Evolutionary conservation across 202 grass and related monocot species (phyloP).

Genomic region (Elaeis oleifera): DNA sequence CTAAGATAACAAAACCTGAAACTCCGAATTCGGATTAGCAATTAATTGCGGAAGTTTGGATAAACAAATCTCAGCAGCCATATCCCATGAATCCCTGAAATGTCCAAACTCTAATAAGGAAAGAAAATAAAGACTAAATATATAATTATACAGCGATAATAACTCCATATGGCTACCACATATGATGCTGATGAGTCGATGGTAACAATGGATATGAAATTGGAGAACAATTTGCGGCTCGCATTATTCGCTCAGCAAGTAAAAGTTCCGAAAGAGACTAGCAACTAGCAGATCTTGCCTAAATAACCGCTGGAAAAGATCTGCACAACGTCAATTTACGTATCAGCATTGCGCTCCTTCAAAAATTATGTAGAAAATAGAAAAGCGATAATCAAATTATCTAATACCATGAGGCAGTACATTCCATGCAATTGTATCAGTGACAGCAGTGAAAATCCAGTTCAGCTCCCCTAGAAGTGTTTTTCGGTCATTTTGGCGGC

Average conservation of each 20-base stretch:
- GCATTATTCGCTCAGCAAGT: conserved; percentile 97
- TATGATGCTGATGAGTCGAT: conserved; percentile 93
- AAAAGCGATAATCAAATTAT: not conserved
- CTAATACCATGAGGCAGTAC: conserved; percentile 86
- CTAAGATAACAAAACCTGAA: conserved; percentile 46
- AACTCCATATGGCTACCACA: conserved; percentile 57
- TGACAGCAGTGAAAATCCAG: conserved; percentile 87
- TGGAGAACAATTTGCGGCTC: conserved; percentile 91
- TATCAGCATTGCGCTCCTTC: too few relatives aligned
- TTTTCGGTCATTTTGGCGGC: conserved; percentile 93
- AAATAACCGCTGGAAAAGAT: conserved; percentile 94
- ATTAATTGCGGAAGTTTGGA: conserved; percentile 85
- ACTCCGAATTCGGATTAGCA: conserved; percentile 65
- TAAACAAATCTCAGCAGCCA: conserved; percentile 97
- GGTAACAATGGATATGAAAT: conserved; percentile 77
- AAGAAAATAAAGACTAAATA: conserved; percentile 17
- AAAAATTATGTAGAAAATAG: too few relatives aligned
- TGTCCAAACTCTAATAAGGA: conserved; percentile 14
- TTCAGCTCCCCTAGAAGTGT: conserved; percentile 93
- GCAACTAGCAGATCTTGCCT: conserved; percentile 96
- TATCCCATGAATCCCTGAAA: conserved; percentile 98
- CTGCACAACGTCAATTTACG: conserved; percentile 32
- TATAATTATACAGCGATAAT: conserved; percentile 14
- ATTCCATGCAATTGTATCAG: conserved; percentile 92
- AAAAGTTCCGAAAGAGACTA: conserved; percentile 98